Conservation (phyloP, 768 basidiomycete genomes). For the Tricholoma terreum region DNA sequence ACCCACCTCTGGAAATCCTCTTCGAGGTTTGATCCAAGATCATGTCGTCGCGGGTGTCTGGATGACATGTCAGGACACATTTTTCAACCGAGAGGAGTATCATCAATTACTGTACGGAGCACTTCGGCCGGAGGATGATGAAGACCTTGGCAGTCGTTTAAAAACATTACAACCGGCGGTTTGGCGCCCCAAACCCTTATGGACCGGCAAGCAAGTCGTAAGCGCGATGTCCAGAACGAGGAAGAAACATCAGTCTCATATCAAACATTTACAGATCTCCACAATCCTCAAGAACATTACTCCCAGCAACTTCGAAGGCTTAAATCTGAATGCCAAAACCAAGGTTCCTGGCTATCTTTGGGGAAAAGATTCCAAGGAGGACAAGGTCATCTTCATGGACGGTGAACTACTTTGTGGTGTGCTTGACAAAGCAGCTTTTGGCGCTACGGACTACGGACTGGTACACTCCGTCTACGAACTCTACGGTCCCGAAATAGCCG, state of each 20-base stretch:
- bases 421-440: conserved; percentile 96
- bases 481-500: conserved; percentile 87
- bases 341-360: conserved; percentile 88
- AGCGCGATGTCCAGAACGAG: conserved; percentile 20
- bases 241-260: background rate
- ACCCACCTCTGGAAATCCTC: conserved; percentile 95
- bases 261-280: conserved; percentile 65
- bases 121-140: conserved; percentile 82
- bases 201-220: conserved; percentile 99
- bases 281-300: conserved; percentile 93
- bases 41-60: conserved; percentile 99
- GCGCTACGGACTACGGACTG: conserved; percentile 92
- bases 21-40: conserved; percentile 97
- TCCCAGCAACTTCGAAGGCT: conserved; percentile 70
- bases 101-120: conserved; percentile 95
- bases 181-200: conserved; percentile 86
- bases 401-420: conserved; percentile 93
- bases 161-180: conserved; percentile 87
- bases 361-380: conserved; percentile 79
- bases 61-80: conserved; percentile 96
- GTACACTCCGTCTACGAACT: conserved; percentile 97
- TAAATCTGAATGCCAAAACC: conserved; percentile 82
- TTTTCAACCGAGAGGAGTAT: conserved; percentile 95
- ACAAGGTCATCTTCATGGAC: conserved; percentile 84
- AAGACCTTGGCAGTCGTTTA: conserved; percentile 55